A percentile compares a stretch with the other conserved stretches of the same genome.
phyloP scores from a whole-genome alignment of 148 eudicot genomes.

The Fallopia convolvulus region DNA sequence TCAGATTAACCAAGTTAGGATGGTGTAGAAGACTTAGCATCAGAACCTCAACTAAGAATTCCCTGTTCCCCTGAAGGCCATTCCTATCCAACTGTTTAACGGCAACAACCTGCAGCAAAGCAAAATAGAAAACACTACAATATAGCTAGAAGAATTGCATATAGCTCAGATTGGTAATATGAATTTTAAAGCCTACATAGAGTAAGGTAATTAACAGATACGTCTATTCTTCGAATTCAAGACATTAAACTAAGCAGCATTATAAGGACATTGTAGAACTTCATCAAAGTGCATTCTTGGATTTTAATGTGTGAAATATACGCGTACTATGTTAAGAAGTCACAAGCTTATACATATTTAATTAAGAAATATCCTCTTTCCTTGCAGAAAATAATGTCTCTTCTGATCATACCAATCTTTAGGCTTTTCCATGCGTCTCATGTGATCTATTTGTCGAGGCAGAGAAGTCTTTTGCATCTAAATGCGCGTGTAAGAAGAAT shows the following conservation, averaged over 20 bases:
- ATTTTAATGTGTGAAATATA: not conserved
- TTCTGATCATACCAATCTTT: not conserved
- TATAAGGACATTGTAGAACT: not conserved
- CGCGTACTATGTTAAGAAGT: not conserved
- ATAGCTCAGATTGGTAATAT: not conserved
- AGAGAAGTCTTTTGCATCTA: not conserved
- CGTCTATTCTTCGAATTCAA: not conserved
- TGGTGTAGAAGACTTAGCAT: slow-evolving; percentile 96
- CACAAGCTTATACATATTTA: not conserved
- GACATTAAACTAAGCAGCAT: not conserved
- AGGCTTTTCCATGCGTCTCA: not conserved
- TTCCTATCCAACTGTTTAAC: slow-evolving; percentile 92
- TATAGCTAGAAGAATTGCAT: not conserved
- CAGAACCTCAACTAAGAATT: slow-evolving; percentile 90
- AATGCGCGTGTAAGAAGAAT: not conserved
- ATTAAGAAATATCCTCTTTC: not conserved
- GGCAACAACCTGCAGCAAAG: slow-evolving; percentile 61
- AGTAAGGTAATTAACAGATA: not conserved
- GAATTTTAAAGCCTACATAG: not conserved
- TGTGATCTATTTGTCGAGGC: not conserved
- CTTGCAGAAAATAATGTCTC: not conserved
- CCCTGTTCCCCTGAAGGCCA: slow-evolving; percentile 96
- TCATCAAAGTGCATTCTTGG: not conserved
- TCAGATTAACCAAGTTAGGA: slow-evolving; percentile 66
- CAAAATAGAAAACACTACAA: not conserved